Evolutionary conservation across 192 early-diverging fungal species (phyloP).

Genomic region (Umbelopsis sp.): DNA sequence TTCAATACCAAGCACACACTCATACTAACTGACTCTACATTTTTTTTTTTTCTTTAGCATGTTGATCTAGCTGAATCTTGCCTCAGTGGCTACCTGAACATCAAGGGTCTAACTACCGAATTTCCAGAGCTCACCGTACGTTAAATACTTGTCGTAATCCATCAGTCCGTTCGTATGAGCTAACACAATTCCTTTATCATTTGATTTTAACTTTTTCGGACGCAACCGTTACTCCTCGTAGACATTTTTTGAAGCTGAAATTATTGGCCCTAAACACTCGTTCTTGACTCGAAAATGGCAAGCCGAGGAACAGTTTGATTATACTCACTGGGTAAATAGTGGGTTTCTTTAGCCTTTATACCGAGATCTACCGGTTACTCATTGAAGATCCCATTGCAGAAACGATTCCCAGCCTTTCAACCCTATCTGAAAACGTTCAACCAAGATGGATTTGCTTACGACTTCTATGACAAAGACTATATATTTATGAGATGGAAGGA

Average conservation of each 20-base stretch:
- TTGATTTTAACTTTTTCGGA: neutral
- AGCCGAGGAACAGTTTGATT: conserved; percentile 73
- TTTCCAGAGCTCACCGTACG: conserved; percentile 71
- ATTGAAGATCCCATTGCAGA: conserved; percentile 24
- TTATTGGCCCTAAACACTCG: conserved; percentile 74
- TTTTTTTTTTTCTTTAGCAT: conserved; percentile 40
- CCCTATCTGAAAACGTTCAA: conserved; percentile 50
- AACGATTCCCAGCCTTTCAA: conserved; percentile 49
- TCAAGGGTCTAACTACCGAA: conserved; percentile 76
- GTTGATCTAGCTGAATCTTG: conserved; percentile 73
- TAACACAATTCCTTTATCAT: neutral
- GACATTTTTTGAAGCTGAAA: conserved; percentile 89
- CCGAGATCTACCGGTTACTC: neutral
- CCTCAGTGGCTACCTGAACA: conserved; percentile 82
- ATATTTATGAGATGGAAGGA: conserved; percentile 96
- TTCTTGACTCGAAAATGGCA: conserved; percentile 88
- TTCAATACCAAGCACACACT: neutral
- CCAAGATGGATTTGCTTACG: conserved; percentile 46
- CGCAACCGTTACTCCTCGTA: neutral
- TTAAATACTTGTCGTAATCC: neutral
- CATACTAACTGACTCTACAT: neutral
- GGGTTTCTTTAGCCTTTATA: neutral
- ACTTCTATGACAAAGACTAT: conserved; percentile 51
- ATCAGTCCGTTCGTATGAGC: neutral
- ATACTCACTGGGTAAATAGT: conserved; percentile 71